Evolutionary conservation across 768 basidiomycete genomes (phyloP).

Genomic region (Mrakia blollopis): DNA sequence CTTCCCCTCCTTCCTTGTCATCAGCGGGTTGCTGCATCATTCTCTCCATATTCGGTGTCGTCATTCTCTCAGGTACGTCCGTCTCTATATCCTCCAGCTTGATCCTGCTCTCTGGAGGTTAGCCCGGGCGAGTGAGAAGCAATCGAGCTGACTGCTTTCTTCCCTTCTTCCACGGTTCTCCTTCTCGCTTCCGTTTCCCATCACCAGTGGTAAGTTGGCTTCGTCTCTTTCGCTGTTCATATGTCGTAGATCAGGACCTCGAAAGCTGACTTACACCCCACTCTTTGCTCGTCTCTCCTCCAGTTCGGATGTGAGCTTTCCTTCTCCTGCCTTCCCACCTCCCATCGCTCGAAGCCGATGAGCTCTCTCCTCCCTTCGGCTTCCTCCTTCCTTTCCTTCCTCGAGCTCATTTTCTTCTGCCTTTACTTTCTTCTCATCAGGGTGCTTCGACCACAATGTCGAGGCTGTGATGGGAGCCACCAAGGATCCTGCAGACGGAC

Average conservation of each 20-base stretch:
- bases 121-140: background rate
- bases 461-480: constrained; percentile 46
- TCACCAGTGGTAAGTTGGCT: constrained; percentile 5
- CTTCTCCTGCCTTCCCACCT: background rate
- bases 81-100: background rate
- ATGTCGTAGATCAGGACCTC: background rate
- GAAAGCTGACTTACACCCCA: background rate
- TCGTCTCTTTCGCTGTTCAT: background rate
- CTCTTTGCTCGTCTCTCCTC: background rate
- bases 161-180: background rate
- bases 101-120: background rate
- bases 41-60: constrained; percentile 29
- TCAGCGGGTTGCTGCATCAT: constrained; percentile 32
- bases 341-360: constrained; percentile 8
- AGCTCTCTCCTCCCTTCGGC: too few relatives aligned
- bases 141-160: background rate
- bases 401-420: background rate
- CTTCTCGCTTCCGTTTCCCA: background rate
- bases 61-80: constrained; percentile 28
- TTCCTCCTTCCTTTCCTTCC: background rate
- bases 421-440: background rate
- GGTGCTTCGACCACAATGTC: constrained; percentile 40
- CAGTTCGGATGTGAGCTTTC: constrained; percentile 13
- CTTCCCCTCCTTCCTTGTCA: background rate
- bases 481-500: constrained; percentile 44